These are phyloP conservation scores for Alternaria ventricosa DNA, from an alignment of 2,329 filamentous ascomycete species.

Conservation along the genomic window DNA sequence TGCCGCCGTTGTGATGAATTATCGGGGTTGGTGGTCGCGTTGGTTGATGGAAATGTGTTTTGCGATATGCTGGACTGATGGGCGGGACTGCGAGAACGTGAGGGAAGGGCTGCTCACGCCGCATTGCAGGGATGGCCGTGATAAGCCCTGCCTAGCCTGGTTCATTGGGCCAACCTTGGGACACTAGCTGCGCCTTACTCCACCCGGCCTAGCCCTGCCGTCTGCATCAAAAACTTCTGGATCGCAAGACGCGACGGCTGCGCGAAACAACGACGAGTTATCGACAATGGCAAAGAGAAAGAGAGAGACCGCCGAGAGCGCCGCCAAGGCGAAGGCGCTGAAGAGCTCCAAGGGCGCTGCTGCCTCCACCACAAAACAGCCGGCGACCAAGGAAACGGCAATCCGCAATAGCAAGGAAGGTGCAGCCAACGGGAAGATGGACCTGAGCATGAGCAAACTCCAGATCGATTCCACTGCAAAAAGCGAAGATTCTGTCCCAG, in stretches of 20 bases:
- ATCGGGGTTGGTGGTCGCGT: constrained; percentile 32
- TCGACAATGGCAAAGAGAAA: constrained; percentile 46
- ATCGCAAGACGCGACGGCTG: constrained; percentile 14
- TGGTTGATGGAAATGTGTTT: constrained; percentile 45
- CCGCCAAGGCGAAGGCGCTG: constrained; percentile 24
- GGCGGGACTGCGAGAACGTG: constrained; percentile 35
- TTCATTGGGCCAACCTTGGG: constrained; percentile 7
- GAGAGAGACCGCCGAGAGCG: constrained; percentile 33
- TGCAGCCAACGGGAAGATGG: constrained; percentile 24
- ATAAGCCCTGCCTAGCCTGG: constrained; percentile 34
- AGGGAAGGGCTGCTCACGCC: constrained; percentile 28
- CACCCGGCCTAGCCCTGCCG: constrained; percentile 23
- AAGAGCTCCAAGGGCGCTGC: constrained; percentile 37
- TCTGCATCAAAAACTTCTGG: constrained; percentile 31
- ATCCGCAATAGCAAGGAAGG: constrained; percentile 24
- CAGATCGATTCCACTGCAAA: constrained; percentile 8
- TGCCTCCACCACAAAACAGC: constrained; percentile 25
- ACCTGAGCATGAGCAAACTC: constrained; percentile 26
- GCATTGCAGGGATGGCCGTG: constrained; percentile 20
- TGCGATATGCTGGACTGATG: constrained; percentile 38
- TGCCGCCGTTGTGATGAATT: constrained; percentile 51
- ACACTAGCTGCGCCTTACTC: constrained; percentile 8
- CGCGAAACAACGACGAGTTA: constrained; percentile 11
- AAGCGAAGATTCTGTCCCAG: constrained; percentile 8
- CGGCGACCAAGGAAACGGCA: constrained; percentile 19